Evolutionary conservation across 257 asterid species (phyloP).

Genomic region (Thymus quinquecostatus): DNA sequence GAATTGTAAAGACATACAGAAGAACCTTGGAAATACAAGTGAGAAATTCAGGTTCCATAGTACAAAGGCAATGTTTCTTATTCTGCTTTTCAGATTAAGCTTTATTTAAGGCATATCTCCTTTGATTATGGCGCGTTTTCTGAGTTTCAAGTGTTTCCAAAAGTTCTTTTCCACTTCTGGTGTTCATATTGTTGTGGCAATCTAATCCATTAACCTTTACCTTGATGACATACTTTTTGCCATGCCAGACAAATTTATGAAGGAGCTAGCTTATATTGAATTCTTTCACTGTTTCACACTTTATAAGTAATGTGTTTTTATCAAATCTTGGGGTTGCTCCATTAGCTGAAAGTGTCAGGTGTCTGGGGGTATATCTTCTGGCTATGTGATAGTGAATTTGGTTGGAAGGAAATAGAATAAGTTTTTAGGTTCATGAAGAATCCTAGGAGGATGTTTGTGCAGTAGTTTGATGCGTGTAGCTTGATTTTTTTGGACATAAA

Average conservation of each 20-base stretch:
- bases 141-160: constrained; percentile 1
- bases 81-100: constrained; percentile 15
- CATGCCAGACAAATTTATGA: neutral
- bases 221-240: neutral
- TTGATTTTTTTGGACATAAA: neutral
- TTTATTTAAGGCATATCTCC: constrained; percentile 1
- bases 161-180: constrained; percentile 2
- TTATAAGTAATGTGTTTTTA: neutral
- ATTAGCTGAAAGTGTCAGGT: neutral
- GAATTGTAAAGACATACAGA: neutral
- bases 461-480: neutral
- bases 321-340: neutral
- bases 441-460: neutral
- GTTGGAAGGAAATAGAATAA: neutral
- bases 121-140: neutral
- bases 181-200: neutral
- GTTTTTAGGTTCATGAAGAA: neutral
- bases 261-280: neutral
- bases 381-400: neutral
- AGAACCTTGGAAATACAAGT: neutral
- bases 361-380: neutral
- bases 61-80: neutral
- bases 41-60: neutral
- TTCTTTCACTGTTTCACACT: neutral
- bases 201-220: too few species aligned